A percentile compares a stretch with the other conserved stretches of the same genome.
Evolutionary conservation across 164 flowering plant genomes (phyloP).

Genomic region (Kalanchoe fedtschenkoi): DNA sequence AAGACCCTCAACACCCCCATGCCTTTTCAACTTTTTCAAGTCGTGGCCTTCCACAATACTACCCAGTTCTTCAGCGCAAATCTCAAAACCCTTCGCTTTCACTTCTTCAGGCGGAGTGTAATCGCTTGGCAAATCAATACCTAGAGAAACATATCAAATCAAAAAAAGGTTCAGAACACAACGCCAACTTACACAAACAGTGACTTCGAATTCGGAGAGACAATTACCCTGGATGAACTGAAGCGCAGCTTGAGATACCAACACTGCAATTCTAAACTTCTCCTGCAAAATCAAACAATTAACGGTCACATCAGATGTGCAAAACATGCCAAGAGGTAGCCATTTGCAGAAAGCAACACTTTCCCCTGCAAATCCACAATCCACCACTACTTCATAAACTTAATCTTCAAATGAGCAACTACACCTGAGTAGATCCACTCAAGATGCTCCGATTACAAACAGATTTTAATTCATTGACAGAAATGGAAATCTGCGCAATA

Average conservation of each 20-base stretch:
- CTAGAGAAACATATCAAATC: constrained; percentile 22
- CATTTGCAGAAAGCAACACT: background rate
- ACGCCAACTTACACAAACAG: background rate
- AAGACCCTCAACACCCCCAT: constrained; percentile 75
- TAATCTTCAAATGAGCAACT: too few relatives aligned
- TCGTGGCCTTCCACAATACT: constrained; percentile 81
- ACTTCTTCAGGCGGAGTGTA: constrained; percentile 70
- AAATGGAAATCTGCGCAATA: background rate
- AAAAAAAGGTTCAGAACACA: constrained; percentile 8
- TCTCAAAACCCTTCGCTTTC: constrained; percentile 66
- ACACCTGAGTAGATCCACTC: background rate
- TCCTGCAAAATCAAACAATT: constrained; percentile 38
- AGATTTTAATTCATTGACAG: background rate
- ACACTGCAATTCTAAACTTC: constrained; percentile 79
- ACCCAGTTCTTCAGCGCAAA: constrained; percentile 80
- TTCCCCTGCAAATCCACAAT: too few relatives aligned
- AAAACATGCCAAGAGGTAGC: background rate
- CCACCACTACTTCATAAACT: too few relatives aligned
- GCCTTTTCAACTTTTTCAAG: constrained; percentile 57
- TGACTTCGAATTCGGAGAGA: background rate
- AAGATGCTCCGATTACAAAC: background rate
- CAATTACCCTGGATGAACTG: constrained; percentile 71
- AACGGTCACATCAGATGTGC: background rate
- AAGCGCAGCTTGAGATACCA: constrained; percentile 98
- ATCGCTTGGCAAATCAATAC: constrained; percentile 40